Conservation (phyloP, 345 rosid species). For the Eutrema heterophyllum region DNA sequence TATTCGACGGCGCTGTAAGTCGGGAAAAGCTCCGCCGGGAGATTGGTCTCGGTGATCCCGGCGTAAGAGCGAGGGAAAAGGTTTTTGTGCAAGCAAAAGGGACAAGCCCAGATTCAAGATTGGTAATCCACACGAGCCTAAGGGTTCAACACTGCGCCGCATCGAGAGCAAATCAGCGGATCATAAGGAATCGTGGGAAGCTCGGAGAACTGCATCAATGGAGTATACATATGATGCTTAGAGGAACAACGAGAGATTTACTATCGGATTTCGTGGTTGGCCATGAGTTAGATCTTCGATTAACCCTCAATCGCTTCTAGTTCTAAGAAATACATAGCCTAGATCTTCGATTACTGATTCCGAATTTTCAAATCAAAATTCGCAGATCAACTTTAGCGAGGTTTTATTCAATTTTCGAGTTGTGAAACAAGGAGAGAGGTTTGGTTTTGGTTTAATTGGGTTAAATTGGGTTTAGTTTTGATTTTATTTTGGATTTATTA, state of each 20-base stretch:
- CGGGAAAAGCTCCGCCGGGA: no score
- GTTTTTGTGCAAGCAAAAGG: constrained; percentile 66
- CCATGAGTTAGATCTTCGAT: constrained; percentile 98
- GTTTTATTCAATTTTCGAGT: background rate
- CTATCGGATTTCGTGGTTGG: constrained; percentile 61
- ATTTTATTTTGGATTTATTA: no score
- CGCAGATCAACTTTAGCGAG: background rate
- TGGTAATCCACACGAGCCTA: constrained; percentile 88
- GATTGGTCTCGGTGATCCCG: no score
- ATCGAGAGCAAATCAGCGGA: constrained; percentile 61
- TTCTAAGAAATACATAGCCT: constrained; percentile 77
- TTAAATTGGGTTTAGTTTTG: no score
- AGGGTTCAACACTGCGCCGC: constrained; percentile 78
- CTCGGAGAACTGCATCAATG: constrained; percentile 72
- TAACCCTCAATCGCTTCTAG: constrained; percentile 89
- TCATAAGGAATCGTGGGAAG: constrained; percentile 87
- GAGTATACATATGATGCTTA: constrained; percentile 79
- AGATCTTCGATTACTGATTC: constrained; percentile 16
- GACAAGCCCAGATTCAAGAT: constrained; percentile 82
- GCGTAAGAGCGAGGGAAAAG: constrained; percentile 72
- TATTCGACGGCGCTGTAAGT: no score
- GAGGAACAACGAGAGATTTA: constrained; percentile 62
- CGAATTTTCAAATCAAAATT: background rate
- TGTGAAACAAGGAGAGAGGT: no score
- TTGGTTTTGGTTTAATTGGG: no score